phyloP scores from a whole-genome alignment of 1,139 yeast genomes.

The Protomyces macrosporus region DNA sequence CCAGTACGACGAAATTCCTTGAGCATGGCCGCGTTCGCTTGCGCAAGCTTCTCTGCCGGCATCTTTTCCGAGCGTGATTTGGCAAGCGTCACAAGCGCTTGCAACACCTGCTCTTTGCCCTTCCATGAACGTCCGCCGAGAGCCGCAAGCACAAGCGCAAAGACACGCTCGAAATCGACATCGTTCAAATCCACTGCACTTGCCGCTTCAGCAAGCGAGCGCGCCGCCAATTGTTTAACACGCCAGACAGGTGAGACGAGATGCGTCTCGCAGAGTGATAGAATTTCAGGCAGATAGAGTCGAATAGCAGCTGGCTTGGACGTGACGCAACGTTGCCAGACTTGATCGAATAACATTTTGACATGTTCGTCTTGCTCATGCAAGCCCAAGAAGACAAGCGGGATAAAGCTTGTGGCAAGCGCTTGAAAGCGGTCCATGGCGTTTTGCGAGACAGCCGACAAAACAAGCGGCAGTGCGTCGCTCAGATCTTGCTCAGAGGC shows the following conservation, averaged over 20 bases:
- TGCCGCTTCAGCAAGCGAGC: constrained; percentile 53
- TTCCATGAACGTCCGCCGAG: constrained; percentile 78
- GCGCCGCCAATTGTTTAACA: constrained; percentile 66
- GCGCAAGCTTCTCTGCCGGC: constrained; percentile 38
- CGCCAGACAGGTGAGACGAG: constrained; percentile 57
- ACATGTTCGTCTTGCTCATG: constrained; percentile 52
- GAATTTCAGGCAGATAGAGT: constrained; percentile 68
- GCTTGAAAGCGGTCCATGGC: constrained; percentile 64
- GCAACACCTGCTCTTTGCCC: constrained; percentile 74
- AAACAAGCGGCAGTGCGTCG: constrained; percentile 55
- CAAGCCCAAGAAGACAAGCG: constrained; percentile 72
- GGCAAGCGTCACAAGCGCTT: constrained; percentile 61
- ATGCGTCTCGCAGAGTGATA: constrained; percentile 45
- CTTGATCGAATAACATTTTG: constrained; percentile 50
- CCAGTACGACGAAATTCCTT: constrained; percentile 67
- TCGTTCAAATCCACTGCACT: constrained; percentile 20
- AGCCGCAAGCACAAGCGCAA: constrained; percentile 56
- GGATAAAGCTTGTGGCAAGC: constrained; percentile 62
- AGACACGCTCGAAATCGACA: constrained; percentile 40
- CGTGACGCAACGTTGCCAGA: constrained; percentile 79
- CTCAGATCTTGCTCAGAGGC: constrained; percentile 40
- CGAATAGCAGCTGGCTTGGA: constrained; percentile 60
- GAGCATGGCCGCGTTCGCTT: constrained; percentile 46
- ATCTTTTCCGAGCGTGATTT: constrained; percentile 42
- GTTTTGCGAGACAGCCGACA: constrained; percentile 63